A percentile compares a stretch with the other conserved stretches of the same genome.
These are phyloP conservation scores for Xylariaceae sp. DNA, from an alignment of 2,329 filamentous ascomycete species.

Conservation along the genomic window DNA sequence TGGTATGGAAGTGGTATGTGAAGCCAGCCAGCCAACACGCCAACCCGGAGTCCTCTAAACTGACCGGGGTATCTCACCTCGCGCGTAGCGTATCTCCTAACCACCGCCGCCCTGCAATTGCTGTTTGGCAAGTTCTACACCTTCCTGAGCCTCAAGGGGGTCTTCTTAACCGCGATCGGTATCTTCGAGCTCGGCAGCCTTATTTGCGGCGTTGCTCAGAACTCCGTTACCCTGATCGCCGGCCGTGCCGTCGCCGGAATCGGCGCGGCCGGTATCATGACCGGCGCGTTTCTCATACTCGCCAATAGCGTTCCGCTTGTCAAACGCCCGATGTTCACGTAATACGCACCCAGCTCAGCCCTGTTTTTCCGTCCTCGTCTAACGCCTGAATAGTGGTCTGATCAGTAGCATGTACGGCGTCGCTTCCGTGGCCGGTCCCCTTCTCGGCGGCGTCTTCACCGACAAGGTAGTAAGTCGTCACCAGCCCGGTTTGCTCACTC, in stretches of 20 bases:
- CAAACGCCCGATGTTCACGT: conserved; percentile 30
- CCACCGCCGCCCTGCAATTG: conserved; percentile 42
- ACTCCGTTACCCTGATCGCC: conserved; percentile 34
- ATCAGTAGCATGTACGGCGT: conserved; percentile 44
- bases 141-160: conserved; percentile 43
- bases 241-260: conserved; percentile 36
- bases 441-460: conserved; percentile 38
- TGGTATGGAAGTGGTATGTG: conserved; percentile 48
- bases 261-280: conserved; percentile 46
- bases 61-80: conserved; percentile 3
- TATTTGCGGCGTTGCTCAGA: conserved; percentile 39
- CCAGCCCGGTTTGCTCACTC: background rate
- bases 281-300: conserved; percentile 43
- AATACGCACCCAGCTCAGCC: background rate
- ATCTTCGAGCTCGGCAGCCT: conserved; percentile 46
- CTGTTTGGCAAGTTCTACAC: conserved; percentile 45
- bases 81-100: conserved; percentile 42
- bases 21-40: background rate
- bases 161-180: conserved; percentile 40
- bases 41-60: background rate
- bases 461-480: conserved; percentile 35
- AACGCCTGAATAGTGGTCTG: conserved; percentile 17
- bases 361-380: background rate
- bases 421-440: conserved; percentile 39
- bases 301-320: conserved; percentile 33